Conservation (phyloP, 1,284 basidiomycete genomes). For the Puccinia brachypodii region DNA sequence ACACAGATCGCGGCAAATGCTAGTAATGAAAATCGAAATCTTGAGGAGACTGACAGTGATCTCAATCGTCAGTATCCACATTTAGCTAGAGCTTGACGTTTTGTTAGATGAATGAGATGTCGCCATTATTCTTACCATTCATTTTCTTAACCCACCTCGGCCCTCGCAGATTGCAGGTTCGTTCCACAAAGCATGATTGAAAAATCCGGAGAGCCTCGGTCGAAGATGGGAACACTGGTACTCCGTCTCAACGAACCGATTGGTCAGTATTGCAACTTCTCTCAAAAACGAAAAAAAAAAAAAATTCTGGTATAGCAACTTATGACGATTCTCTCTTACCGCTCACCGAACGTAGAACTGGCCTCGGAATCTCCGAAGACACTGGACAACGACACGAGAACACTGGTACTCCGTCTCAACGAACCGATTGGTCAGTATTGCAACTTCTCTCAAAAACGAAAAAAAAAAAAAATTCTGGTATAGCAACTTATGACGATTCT, state of each 20-base stretch:
- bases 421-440: constrained; percentile 6
- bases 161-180: background rate
- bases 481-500: background rate
- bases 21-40: background rate
- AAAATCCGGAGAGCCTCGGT: background rate
- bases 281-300: no score
- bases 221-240: background rate
- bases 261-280: background rate
- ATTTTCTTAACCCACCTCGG: background rate
- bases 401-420: background rate
- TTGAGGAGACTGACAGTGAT: background rate
- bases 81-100: no score
- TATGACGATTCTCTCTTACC: background rate
- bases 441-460: no score
- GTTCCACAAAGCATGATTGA: background rate
- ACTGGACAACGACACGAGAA: no score
- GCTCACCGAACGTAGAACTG: background rate
- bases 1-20: background rate
- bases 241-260: background rate
- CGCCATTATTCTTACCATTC: background rate
- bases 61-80: background rate
- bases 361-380: no score
- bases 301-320: no score
- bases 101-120: background rate
- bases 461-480: no score